Evolutionary conservation across 805 yeast genomes (phyloP).

Genomic region (Monosporozyma solicola): DNA sequence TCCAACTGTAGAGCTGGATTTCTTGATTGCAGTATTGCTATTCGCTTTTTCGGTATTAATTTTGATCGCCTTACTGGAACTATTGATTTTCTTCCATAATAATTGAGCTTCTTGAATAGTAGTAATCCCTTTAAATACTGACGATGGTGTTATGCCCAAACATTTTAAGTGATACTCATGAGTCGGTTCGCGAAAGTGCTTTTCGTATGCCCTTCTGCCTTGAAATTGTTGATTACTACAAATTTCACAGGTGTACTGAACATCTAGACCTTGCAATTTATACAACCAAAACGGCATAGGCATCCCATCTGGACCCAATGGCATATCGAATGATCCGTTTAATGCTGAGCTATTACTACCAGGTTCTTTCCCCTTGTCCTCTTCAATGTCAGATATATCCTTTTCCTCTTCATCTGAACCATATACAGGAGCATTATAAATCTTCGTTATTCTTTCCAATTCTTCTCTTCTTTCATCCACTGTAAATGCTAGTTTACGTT

Average conservation of each 20-base stretch:
- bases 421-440: conserved; percentile 30
- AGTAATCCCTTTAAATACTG: conserved; percentile 52
- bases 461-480: conserved; percentile 58
- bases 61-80: not conserved
- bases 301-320: conserved; percentile 78
- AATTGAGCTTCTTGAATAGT: conserved; percentile 57
- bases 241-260: conserved; percentile 68
- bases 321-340: conserved; percentile 39
- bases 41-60: not conserved
- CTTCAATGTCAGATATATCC: conserved; percentile 7
- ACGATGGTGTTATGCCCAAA: conserved; percentile 56
- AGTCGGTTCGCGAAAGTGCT: conserved; percentile 63
- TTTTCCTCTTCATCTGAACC: conserved; percentile 35
- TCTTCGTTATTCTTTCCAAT: conserved; percentile 34
- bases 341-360: conserved; percentile 7
- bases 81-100: conserved; percentile 40
- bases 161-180: conserved; percentile 69
- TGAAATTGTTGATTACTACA: conserved; percentile 68
- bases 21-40: conserved; percentile 7
- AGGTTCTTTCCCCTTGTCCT: conserved; percentile 14
- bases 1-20: conserved; percentile 3
- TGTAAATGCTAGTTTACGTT: conserved; percentile 59
- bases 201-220: conserved; percentile 64
- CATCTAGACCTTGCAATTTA: conserved; percentile 78
- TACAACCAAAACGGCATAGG: conserved; percentile 93